phyloP scores from a whole-genome alignment of 352 stramenopile species.

The Plasmopara muralis region DNA sequence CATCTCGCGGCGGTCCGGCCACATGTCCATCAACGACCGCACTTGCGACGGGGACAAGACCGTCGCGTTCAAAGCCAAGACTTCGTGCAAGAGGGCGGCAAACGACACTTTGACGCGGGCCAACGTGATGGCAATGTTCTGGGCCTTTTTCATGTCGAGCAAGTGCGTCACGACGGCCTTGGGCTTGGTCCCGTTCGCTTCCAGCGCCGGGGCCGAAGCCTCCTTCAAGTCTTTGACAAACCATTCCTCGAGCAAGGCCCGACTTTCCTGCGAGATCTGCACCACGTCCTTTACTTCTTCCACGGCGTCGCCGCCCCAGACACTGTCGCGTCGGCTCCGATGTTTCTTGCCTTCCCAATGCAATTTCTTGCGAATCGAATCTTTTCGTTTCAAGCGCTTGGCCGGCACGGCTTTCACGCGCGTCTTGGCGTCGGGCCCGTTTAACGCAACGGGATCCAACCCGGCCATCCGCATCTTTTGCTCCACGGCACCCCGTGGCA shows the following conservation, averaged over 20 bases:
- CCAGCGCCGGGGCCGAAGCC: slow-evolving; percentile 34
- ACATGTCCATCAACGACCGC: slow-evolving; percentile 81
- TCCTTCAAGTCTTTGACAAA: slow-evolving; percentile 75
- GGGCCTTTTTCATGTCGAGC: slow-evolving; percentile 85
- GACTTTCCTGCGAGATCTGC: slow-evolving; percentile 62
- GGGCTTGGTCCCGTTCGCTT: slow-evolving; percentile 25
- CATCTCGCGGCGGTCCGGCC: slow-evolving; percentile 69
- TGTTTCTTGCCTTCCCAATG: slow-evolving; percentile 74
- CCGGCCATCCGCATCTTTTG: slow-evolving; percentile 80
- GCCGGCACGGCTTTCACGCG: slow-evolving; percentile 18
- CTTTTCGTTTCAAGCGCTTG: slow-evolving; percentile 44
- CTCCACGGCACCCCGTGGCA: slow-evolving; percentile 70
- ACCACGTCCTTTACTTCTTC: slow-evolving; percentile 42
- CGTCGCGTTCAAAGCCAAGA: slow-evolving; percentile 68
- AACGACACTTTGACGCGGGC: slow-evolving; percentile 70
- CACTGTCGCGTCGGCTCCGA: slow-evolving; percentile 43
- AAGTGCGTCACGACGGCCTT: slow-evolving; percentile 59
- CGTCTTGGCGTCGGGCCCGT: slow-evolving; percentile 35
- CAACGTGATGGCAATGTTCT: slow-evolving; percentile 83
- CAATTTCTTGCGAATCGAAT: slow-evolving; percentile 82
- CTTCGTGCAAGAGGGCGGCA: slow-evolving; percentile 60
- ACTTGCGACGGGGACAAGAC: slow-evolving; percentile 72
- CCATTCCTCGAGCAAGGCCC: slow-evolving; percentile 63
- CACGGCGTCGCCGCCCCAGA: slow-evolving; percentile 44
- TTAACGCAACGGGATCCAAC: slow-evolving; percentile 58